These are phyloP conservation scores for Xylaria venustula DNA, from an alignment of 495 filamentous ascomycete species.

Conservation along the genomic window DNA sequence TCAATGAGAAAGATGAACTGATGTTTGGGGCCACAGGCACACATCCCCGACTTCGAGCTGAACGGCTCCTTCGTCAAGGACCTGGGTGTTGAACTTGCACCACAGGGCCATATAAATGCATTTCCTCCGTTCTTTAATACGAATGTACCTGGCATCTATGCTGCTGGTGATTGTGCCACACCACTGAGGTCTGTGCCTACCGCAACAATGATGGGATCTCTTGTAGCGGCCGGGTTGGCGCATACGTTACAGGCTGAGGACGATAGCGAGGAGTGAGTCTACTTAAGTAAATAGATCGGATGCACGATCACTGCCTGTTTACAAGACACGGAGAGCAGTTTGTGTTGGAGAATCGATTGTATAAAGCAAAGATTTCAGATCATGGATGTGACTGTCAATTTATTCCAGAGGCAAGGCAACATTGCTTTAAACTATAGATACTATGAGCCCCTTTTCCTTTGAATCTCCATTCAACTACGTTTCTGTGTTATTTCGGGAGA, in stretches of 20 bases:
- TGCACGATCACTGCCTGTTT: background rate
- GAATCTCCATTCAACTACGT: no score
- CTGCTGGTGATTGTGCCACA: slow-evolving; percentile 28
- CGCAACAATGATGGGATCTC: slow-evolving; percentile 23
- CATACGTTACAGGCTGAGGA: slow-evolving; percentile 23
- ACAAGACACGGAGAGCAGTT: background rate
- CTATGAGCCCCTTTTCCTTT: no score
- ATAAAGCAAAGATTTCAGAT: background rate
- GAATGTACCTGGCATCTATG: slow-evolving; percentile 21
- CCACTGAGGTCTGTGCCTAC: slow-evolving; percentile 18
- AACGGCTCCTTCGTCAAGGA: slow-evolving; percentile 23
- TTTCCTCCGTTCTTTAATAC: slow-evolving; percentile 25
- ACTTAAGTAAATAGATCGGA: no score
- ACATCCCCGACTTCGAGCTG: slow-evolving; percentile 20
- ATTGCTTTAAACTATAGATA: no score
- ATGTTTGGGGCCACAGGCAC: slow-evolving; percentile 10
- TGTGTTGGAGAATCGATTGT: background rate
- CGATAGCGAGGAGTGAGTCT: slow-evolving; percentile 13
- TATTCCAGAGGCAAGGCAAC: background rate
- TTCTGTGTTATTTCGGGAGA: no score
- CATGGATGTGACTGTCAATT: background rate
- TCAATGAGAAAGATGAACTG: background rate
- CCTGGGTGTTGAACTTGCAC: slow-evolving; percentile 16
- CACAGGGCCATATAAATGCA: slow-evolving; percentile 23
- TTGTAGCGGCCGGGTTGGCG: slow-evolving; percentile 20